Evolutionary conservation across 1,139 yeast species (phyloP).

Genomic region (Martiniozyma asiatica): DNA sequence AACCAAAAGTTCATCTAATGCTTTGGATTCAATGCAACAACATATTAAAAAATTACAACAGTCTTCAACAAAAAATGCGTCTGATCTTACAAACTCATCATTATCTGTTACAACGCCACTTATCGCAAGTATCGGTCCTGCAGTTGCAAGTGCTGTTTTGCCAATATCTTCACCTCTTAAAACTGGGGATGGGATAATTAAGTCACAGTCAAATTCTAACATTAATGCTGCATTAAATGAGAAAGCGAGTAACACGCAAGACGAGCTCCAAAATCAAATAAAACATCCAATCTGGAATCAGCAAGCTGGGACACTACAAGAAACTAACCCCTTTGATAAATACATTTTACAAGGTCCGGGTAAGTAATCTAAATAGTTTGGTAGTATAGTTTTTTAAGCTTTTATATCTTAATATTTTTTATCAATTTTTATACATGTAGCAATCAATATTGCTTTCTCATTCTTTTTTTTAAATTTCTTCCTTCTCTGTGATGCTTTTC

Average conservation of each 20-base stretch:
- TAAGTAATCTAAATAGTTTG: too few species aligned
- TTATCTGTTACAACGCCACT: conserved; percentile 22
- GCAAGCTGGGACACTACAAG: neutral
- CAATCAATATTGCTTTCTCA: too few species aligned
- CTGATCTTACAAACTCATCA: conserved; percentile 4
- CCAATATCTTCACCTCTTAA: conserved; percentile 19
- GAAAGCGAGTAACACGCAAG: too few species aligned
- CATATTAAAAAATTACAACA: conserved; percentile 15
- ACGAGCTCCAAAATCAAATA: neutral
- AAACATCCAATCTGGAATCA: neutral
- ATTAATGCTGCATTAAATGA: neutral
- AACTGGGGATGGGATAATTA: conserved; percentile 1
- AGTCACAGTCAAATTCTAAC: neutral
- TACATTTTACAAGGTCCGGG: neutral
- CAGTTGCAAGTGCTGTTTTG: conserved; percentile 22
- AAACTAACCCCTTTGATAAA: conserved; percentile 1
- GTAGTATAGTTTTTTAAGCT: too few species aligned
- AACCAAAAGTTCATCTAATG: conserved; percentile 2
- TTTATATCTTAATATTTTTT: too few species aligned
- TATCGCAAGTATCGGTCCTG: conserved; percentile 23
- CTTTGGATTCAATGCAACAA: conserved; percentile 13
- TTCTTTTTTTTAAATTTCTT: too few species aligned
- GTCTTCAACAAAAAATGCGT: conserved; percentile 3
- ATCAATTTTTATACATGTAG: too few species aligned
- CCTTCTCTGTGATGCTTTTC: too few species aligned